Percentiles rank a stretch among this genome's conserved stretches.
phyloP scores from a whole-genome alignment of 257 asterid species.

The Misopates orontium region DNA sequence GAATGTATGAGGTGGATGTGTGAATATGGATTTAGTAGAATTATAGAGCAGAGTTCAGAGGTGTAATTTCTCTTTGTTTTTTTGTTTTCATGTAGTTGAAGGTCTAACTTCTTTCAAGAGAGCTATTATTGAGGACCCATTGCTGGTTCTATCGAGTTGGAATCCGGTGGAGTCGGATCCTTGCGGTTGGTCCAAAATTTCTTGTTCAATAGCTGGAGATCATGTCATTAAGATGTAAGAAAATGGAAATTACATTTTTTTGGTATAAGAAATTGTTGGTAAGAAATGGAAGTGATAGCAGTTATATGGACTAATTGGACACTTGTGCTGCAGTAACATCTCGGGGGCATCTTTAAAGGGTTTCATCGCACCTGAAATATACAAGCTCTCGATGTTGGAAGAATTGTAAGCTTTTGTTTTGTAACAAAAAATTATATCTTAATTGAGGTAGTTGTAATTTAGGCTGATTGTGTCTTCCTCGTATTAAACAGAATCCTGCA shows the following conservation, averaged over 20 bases:
- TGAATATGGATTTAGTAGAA: conserved; percentile 20
- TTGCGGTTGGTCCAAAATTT: conserved; percentile 75
- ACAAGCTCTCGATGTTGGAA: conserved; percentile 55
- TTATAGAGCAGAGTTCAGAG: conserved; percentile 2
- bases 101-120: conserved; percentile 77
- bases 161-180: conserved; percentile 66
- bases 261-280: background rate
- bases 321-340: conserved; percentile 60
- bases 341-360: conserved; percentile 75
- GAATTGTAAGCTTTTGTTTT: conserved; percentile 62
- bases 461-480: conserved; percentile 24
- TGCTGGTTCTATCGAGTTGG: conserved; percentile 68
- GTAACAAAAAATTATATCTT: background rate
- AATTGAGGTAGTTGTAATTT: background rate
- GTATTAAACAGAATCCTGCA: conserved; percentile 62
- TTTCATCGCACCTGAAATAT: conserved; percentile 69
- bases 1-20: no score
- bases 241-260: background rate
- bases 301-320: conserved; percentile 4
- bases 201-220: conserved; percentile 67
- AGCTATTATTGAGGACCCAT: conserved; percentile 81
- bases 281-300: background rate
- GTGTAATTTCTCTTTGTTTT: conserved; percentile 13
- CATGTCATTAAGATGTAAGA: conserved; percentile 83
- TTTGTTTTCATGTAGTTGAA: conserved; percentile 46